Conservation (phyloP, 768 basidiomycete species). For the Pleurotus citrinopileatus region DNA sequence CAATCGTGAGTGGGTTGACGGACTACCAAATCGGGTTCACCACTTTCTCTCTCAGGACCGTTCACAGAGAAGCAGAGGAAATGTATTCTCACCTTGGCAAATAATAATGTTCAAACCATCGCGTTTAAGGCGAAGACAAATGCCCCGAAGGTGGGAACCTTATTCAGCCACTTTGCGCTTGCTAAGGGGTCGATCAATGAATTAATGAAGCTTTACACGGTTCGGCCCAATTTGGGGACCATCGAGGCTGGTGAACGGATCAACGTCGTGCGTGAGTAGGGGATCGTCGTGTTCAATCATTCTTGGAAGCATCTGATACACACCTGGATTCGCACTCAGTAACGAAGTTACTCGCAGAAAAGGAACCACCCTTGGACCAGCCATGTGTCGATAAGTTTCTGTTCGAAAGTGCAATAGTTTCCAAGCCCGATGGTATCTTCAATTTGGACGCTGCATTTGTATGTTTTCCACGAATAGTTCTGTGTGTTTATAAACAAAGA, state of each 20-base stretch:
- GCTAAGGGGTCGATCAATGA: not conserved
- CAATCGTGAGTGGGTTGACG: not conserved
- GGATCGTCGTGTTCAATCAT: not conserved
- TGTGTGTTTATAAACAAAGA: not conserved
- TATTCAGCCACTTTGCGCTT: too few relatives aligned
- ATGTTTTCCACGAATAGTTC: not conserved
- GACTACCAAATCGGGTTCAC: not conserved
- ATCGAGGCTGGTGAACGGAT: slow-evolving; percentile 4
- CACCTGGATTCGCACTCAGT: not conserved
- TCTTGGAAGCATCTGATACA: not conserved
- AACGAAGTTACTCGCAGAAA: not conserved
- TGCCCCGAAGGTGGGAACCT: not conserved
- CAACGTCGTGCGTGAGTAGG: slow-evolving; percentile 2
- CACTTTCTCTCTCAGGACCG: not conserved
- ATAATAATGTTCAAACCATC: not conserved
- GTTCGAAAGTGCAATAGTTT: not conserved
- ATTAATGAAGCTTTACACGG: slow-evolving; percentile 1
- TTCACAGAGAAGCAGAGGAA: slow-evolving; percentile 5
- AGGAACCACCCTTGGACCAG: slow-evolving; percentile 4
- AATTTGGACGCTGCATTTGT: slow-evolving; percentile 5
- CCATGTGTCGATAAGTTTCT: slow-evolving; percentile 5
- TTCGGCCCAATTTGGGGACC: slow-evolving; percentile 5
- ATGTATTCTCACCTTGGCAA: slow-evolving; percentile 1
- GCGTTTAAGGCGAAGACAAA: slow-evolving; percentile 9
- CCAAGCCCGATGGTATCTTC: not conserved